Percentiles rank a stretch among this genome's conserved stretches.
phyloP scores from a whole-genome alignment of 2,329 filamentous ascomycete genomes.

The Ceratocystis albifundus region DNA sequence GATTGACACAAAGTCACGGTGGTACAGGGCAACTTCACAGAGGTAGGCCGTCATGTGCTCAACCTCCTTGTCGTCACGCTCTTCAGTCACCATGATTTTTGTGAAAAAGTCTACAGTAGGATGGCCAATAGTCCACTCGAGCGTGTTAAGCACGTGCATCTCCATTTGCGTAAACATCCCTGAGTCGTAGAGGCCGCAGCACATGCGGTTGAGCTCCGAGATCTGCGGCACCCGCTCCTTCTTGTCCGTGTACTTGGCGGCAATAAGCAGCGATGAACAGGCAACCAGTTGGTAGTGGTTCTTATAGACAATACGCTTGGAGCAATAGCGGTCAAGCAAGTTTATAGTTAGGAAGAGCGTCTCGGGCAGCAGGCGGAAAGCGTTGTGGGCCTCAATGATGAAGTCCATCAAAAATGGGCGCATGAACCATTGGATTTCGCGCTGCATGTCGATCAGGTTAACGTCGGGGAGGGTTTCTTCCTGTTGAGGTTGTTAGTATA shows the following conservation, averaged over 20 bases:
- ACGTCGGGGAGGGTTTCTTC: slow-evolving; percentile 87
- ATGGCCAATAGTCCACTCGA: slow-evolving; percentile 93
- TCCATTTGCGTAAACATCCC: slow-evolving; percentile 99
- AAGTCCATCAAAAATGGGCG: slow-evolving; percentile 96
- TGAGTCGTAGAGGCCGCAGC: slow-evolving; percentile 93
- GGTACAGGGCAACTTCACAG: slow-evolving; percentile 87
- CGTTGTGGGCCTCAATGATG: slow-evolving; percentile 89
- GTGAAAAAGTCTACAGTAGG: slow-evolving; percentile 92
- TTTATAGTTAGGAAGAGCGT: slow-evolving; percentile 95
- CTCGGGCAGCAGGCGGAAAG: slow-evolving; percentile 85
- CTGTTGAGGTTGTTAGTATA: slow-evolving; percentile 29
- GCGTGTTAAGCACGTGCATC: slow-evolving; percentile 95
- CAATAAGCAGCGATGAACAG: slow-evolving; percentile 88
- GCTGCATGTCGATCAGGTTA: slow-evolving; percentile 96
- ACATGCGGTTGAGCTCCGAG: slow-evolving; percentile 96
- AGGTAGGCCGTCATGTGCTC: slow-evolving; percentile 94
- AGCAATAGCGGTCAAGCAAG: slow-evolving; percentile 94
- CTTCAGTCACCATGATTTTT: slow-evolving; percentile 74
- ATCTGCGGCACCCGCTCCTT: slow-evolving; percentile 98
- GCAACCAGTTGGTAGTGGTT: slow-evolving; percentile 97
- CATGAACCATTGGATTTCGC: slow-evolving; percentile 99
- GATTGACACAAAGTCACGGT: slow-evolving; percentile 91
- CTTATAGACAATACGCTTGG: slow-evolving; percentile 95
- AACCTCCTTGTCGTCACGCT: slow-evolving; percentile 66
- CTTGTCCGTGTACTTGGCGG: slow-evolving; percentile 96